Percentiles rank a stretch among this genome's conserved stretches.
These are phyloP conservation scores for Typha latifolia DNA, from an alignment of 176 grass and related monocot species.

Conservation along the genomic window DNA sequence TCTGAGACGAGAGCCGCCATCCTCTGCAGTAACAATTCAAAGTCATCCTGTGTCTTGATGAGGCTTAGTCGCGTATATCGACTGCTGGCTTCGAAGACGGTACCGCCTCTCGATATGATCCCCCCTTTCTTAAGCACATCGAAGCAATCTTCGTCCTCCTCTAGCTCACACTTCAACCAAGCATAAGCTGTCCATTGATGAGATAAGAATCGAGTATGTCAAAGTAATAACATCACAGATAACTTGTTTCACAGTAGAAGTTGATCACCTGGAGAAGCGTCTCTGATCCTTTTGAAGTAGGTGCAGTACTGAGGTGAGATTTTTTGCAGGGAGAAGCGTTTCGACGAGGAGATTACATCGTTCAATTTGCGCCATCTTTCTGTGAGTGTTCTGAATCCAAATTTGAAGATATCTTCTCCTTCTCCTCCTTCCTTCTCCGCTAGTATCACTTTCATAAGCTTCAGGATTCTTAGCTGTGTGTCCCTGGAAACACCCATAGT, in stretches of 20 bases:
- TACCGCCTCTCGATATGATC: slow-evolving; percentile 37
- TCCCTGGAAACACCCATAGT: slow-evolving; percentile 56
- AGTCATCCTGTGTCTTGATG: slow-evolving; percentile 52
- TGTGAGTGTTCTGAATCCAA: slow-evolving; percentile 36
- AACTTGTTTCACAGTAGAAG: neutral
- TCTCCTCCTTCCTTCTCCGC: slow-evolving; percentile 29
- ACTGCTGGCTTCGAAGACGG: neutral
- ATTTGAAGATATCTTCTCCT: slow-evolving; percentile 61
- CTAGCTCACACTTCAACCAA: slow-evolving; percentile 71
- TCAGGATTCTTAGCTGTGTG: slow-evolving; percentile 56
- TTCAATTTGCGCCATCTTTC: slow-evolving; percentile 45
- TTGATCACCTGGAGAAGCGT: slow-evolving; percentile 54
- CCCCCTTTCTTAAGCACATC: slow-evolving; percentile 34
- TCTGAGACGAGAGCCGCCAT: slow-evolving; percentile 38
- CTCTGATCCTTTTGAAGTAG: slow-evolving; percentile 42
- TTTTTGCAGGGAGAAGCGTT: slow-evolving; percentile 57
- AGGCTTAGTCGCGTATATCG: slow-evolving; percentile 53
- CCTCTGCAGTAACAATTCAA: slow-evolving; percentile 50
- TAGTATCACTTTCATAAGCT: slow-evolving; percentile 45
- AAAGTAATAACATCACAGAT: no score
- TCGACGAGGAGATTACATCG: slow-evolving; percentile 33
- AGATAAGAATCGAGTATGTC: no score
- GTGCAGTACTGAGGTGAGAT: slow-evolving; percentile 50
- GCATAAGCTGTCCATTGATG: slow-evolving; percentile 46
- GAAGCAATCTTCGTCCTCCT: slow-evolving; percentile 49